Conservation (phyloP, 148 eudicot genomes). For the Rhododendron ovatum region DNA sequence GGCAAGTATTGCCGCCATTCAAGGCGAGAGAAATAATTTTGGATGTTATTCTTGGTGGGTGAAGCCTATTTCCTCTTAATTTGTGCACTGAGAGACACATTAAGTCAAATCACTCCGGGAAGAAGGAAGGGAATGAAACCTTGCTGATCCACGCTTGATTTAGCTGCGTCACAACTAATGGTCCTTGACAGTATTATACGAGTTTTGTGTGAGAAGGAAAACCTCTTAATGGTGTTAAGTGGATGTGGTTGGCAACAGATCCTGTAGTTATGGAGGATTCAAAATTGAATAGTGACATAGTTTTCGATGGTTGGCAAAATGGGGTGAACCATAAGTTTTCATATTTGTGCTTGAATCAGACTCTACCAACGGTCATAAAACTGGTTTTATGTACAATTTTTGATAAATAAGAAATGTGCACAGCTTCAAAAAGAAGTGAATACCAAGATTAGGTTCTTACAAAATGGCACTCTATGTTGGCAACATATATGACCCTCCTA, state of each 20-base stretch:
- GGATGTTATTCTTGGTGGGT: too few species aligned
- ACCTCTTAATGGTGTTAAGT: too few species aligned
- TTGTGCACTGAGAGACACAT: too few species aligned
- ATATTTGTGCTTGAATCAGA: not conserved
- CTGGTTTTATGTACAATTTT: not conserved
- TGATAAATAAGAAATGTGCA: not conserved
- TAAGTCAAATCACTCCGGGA: too few species aligned
- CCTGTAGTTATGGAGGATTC: not conserved
- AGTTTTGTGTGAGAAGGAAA: too few species aligned
- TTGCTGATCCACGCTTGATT: too few species aligned
- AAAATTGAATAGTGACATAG: not conserved
- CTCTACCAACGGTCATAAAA: not conserved
- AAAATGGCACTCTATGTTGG: not conserved
- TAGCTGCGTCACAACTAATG: too few species aligned
- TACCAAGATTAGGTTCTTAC: not conserved
- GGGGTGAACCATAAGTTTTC: not conserved
- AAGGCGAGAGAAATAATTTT: too few species aligned
- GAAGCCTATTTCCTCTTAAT: too few species aligned
- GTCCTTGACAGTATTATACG: too few species aligned
- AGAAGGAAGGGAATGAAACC: too few species aligned
- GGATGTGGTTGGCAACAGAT: not conserved
- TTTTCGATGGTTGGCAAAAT: not conserved
- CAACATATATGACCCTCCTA: not conserved
- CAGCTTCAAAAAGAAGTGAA: not conserved
- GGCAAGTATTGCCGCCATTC: too few species aligned